phyloP scores from a whole-genome alignment of 1,284 basidiomycete genomes.

The Xerocomus nothofagi region DNA sequence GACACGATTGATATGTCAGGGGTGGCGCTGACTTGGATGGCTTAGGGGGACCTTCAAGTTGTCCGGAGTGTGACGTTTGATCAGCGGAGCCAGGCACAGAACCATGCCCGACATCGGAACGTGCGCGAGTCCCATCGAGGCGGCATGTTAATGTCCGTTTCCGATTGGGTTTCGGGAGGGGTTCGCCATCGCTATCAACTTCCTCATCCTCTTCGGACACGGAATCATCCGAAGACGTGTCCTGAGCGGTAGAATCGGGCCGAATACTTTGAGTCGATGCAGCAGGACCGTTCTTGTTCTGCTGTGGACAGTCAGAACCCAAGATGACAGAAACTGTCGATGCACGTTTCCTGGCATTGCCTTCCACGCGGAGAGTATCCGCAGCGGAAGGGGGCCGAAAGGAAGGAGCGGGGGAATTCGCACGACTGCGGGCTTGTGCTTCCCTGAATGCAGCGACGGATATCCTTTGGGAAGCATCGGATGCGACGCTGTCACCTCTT shows the following conservation, averaged over 20 bases:
- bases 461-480: conserved; percentile 67
- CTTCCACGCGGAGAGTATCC: conserved; percentile 34
- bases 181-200: conserved; percentile 34
- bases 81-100: neutral
- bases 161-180: conserved; percentile 22
- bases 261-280: conserved; percentile 16
- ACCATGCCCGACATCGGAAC: conserved; percentile 21
- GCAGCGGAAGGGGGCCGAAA: conserved; percentile 37
- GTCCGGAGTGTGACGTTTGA: conserved; percentile 1
- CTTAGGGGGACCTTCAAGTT: conserved; percentile 6
- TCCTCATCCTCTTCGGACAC: conserved; percentile 35
- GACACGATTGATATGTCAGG: conserved; percentile 14
- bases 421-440: conserved; percentile 62
- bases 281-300: conserved; percentile 9
- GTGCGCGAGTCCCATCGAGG: conserved; percentile 6
- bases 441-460: conserved; percentile 78
- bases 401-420: conserved; percentile 61
- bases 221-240: conserved; percentile 33
- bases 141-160: conserved; percentile 25
- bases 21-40: conserved; percentile 6
- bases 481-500: conserved; percentile 57
- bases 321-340: conserved; percentile 32
- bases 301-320: conserved; percentile 11
- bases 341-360: conserved; percentile 27
- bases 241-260: conserved; percentile 20